Base-by-base conservation (phyloP, 805 yeast genomes). In the Candida wancherniae region DNA sequence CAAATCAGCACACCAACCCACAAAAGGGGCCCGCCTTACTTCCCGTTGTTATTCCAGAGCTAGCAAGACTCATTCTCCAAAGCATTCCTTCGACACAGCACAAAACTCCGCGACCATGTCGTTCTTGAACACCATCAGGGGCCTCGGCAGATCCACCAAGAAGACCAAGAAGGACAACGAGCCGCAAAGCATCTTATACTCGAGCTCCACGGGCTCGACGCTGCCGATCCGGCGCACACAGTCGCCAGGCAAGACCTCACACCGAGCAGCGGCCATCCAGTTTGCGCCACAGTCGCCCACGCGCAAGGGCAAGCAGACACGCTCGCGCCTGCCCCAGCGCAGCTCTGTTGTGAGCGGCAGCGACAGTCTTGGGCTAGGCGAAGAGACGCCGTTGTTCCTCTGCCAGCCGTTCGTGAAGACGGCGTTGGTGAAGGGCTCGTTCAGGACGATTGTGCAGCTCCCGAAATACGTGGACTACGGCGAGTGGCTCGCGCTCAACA, bases 401-500 rank as follows among this genome's bases (percentile, higher is more conserved):
- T 80, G 92, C 51, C 95, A 88, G 47, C 97, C 97, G 9, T 92
- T 84, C 55, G 92, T 88, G 4, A 80, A 88, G 40, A 85, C 97
- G 0, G 94, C 97, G 0, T 64, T 92, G 20, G 98, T 94, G 12
- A 92, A 90, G 53, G 99, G 99, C 11, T 84, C 95, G 0, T 92
- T 87, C 64, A 87, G 84, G 51, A 88, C 98, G 1, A 92, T 92
- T 43, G 97, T 92, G 1, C 95, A 85, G 51, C 66, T 86, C 14
- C 98, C 99, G 12, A 86, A 85, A 52, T 90, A 90, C 52, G 97
- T 94, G 9, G 97, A 92, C 50, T 71, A 76, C 37, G 84, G 87
- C 33, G 99, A 92, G 56, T 92, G 99, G 99, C 67, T 92, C 11
- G 96, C 97, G 1, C 71, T 92, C 34, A 92, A 87, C 55, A 77